phyloP scores from a whole-genome alignment of 2,329 filamentous ascomycete species.

The Cercospora janseana region DNA sequence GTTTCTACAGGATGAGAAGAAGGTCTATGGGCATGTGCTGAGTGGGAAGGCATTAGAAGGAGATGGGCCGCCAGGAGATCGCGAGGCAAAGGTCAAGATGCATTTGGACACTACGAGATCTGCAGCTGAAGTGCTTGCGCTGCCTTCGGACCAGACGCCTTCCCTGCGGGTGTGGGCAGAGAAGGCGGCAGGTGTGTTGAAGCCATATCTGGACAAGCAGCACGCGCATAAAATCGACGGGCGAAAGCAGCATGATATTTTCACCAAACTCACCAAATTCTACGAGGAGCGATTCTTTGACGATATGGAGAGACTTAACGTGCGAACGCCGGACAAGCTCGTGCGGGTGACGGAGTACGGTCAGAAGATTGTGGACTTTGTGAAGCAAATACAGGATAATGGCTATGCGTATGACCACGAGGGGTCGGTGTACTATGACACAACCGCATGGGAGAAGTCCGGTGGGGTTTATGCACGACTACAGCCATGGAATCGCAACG shows the following conservation, averaged over 20 bases:
- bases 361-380: constrained; percentile 79
- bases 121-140: constrained; percentile 52
- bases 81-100: constrained; percentile 87
- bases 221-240: constrained; percentile 58
- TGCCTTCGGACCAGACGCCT: constrained; percentile 30
- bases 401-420: constrained; percentile 70
- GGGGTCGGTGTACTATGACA: constrained; percentile 93
- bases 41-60: constrained; percentile 56
- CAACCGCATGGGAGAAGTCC: constrained; percentile 75
- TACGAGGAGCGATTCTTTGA: constrained; percentile 86
- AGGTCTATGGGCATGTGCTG: constrained; percentile 55
- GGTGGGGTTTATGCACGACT: constrained; percentile 84
- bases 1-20: constrained; percentile 50
- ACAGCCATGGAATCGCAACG: constrained; percentile 79
- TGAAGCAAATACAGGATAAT: constrained; percentile 77
- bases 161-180: constrained; percentile 51
- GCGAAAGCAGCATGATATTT: constrained; percentile 66
- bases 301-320: constrained; percentile 84
- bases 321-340: constrained; percentile 74
- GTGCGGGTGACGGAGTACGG: constrained; percentile 93
- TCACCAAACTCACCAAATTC: constrained; percentile 78
- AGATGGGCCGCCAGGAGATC: constrained; percentile 59
- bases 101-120: constrained; percentile 65
- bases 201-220: constrained; percentile 74
- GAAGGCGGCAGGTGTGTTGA: constrained; percentile 66